Conservation (phyloP, 2,329 filamentous ascomycete genomes). For the Fusarium liriodendri region DNA sequence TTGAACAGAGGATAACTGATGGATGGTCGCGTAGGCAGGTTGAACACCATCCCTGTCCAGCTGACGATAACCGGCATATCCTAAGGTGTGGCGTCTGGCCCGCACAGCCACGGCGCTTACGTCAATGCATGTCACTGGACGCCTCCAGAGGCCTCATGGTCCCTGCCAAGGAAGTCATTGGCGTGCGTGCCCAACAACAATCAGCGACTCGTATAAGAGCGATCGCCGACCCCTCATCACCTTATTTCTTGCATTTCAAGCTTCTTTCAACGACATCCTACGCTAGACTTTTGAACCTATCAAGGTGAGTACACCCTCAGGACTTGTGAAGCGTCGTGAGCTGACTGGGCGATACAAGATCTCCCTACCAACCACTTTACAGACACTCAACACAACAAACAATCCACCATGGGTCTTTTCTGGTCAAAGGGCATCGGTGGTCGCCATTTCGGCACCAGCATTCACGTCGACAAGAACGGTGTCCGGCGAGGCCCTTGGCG, state of each 20-base stretch:
- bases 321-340: neutral
- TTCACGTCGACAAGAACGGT: conserved; percentile 59
- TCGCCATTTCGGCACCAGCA: conserved; percentile 62
- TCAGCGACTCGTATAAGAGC: conserved; percentile 32
- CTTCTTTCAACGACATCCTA: conserved; percentile 38
- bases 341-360: conserved; percentile 15
- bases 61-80: neutral
- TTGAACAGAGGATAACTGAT: neutral
- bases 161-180: conserved; percentile 39
- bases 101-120: conserved; percentile 39
- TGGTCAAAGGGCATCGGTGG: conserved; percentile 60
- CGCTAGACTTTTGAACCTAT: neutral
- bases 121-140: conserved; percentile 30
- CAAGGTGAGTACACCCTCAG: conserved; percentile 4
- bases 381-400: conserved; percentile 5
- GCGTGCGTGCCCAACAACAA: conserved; percentile 12
- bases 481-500: conserved; percentile 63
- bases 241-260: conserved; percentile 34
- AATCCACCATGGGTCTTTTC: conserved; percentile 58
- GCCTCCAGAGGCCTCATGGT: conserved; percentile 31
- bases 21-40: neutral
- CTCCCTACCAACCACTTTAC: neutral
- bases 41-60: neutral
- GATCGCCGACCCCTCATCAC: conserved; percentile 35
- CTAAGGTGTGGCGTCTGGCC: conserved; percentile 7